Evolutionary conservation across 148 eudicot species (phyloP), one percentile per base, ranked within the genome.

Genomic region (Rhododendron williamsianum): DNA sequence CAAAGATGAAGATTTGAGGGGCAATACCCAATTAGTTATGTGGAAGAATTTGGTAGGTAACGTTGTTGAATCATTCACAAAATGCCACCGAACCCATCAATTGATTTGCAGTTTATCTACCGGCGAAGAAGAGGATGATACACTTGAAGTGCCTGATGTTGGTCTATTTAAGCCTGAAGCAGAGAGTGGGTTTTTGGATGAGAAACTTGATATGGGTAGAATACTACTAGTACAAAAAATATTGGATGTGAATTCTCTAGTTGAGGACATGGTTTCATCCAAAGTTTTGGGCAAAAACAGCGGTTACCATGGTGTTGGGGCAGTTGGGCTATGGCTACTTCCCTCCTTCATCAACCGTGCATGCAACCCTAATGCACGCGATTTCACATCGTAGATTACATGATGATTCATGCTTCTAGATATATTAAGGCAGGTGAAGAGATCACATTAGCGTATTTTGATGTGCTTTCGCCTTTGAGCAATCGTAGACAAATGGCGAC

Each of bases 271-370:
- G 1, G 83, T 91, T 82, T 96, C 98, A 6, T 86, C 93, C 3
- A 94, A 94, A 81, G 92, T 93, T 18, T 86, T 93, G n/a, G 97
- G 99, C 16, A 93, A 85, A 78, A 91, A 93, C 82, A 89, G 92
- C 5, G 93, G 90, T 45, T 91, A 91, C 83, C 90, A 94, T 89
- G 98, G 99, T 1, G 90, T 96, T 6, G 99, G 99, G 35, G 74
- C 95, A 41, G 90, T 96, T 6, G 99, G 99, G 35, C 77, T 96
- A 41, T 96, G 99, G 99, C 8, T 94, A 38, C 87, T 96, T 30
- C 90, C 98, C 25, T 93, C 95, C 5, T 91, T 95, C 36, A 91
- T 96, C 60, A 96, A 96, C 87, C 99, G 95, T 85, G 95, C 97
- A 18, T 95, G 99, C 87, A 88, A 84, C 43, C 99, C 98, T 5